phyloP scores from a whole-genome alignment of 225 moss, liverwort and hornwort species.

The Rhytidiadelphus loreus region DNA sequence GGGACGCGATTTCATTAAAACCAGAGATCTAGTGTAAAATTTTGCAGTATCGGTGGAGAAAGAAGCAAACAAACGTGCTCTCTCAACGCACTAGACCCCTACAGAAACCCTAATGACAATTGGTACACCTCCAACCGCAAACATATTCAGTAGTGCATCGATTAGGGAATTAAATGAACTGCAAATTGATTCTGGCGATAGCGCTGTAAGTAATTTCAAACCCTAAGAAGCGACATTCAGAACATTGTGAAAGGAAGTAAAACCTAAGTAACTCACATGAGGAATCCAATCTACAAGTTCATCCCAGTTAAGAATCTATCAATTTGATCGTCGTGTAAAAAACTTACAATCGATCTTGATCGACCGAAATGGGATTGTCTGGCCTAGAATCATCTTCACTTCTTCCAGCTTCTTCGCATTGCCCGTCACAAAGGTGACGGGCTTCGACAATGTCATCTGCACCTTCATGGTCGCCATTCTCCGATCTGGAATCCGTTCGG shows the following conservation, averaged over 20 bases:
- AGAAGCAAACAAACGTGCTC: neutral
- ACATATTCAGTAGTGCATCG: neutral
- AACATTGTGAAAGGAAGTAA: neutral
- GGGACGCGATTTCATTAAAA: neutral
- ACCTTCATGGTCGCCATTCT: slow-evolving; percentile 48
- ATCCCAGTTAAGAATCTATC: neutral
- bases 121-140: neutral
- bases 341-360: slow-evolving; percentile 75
- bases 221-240: neutral
- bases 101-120: neutral
- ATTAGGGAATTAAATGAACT: neutral
- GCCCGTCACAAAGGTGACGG: slow-evolving; percentile 94
- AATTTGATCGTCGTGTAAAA: neutral
- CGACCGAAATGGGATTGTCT: slow-evolving; percentile 84
- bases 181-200: neutral
- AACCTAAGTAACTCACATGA: neutral
- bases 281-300: neutral
- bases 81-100: neutral
- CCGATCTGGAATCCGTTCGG: neutral
- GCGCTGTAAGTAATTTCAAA: neutral
- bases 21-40: neutral
- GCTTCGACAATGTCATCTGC: slow-evolving; percentile 74
- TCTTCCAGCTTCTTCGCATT: slow-evolving; percentile 96
- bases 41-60: neutral
- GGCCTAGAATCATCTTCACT: slow-evolving; percentile 97